These are phyloP conservation scores for Pezicula neosporulosa DNA, from an alignment of 2,329 filamentous ascomycete species.

Conservation along the genomic window DNA sequence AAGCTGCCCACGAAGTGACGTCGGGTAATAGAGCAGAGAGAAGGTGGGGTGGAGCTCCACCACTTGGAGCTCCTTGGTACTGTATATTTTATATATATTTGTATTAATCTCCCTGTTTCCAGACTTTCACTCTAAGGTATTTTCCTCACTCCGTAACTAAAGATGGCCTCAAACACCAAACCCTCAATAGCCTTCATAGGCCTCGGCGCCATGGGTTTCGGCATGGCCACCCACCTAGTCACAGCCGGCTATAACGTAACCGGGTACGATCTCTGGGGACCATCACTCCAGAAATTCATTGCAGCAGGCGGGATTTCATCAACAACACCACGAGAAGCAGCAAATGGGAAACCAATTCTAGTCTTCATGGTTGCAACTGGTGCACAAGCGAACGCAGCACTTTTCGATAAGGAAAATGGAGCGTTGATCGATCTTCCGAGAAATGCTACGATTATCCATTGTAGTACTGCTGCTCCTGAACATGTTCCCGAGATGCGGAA, in stretches of 20 bases:
- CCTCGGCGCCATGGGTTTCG: slow-evolving; percentile 79
- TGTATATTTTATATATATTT: too few relatives aligned
- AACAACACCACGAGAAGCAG: slow-evolving; percentile 57
- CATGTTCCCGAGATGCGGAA: slow-evolving; percentile 59
- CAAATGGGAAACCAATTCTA: slow-evolving; percentile 55
- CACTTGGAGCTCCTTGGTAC: too few relatives aligned
- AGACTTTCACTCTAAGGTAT: too few relatives aligned
- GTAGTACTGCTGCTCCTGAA: slow-evolving; percentile 66
- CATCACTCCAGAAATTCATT: slow-evolving; percentile 63
- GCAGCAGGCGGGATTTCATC: slow-evolving; percentile 58
- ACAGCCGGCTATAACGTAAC: slow-evolving; percentile 63
- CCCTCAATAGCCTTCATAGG: slow-evolving; percentile 36
- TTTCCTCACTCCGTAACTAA: background rate
- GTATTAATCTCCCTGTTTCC: too few relatives aligned
- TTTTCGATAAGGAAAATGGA: slow-evolving; percentile 56
- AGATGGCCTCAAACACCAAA: slow-evolving; percentile 3
- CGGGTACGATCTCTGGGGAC: slow-evolving; percentile 68
- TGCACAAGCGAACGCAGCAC: slow-evolving; percentile 61
- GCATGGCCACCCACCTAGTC: slow-evolving; percentile 74
- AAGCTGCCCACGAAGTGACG: too few relatives aligned
- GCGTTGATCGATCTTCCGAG: slow-evolving; percentile 47
- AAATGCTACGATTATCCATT: slow-evolving; percentile 57
- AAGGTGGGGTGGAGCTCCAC: too few relatives aligned
- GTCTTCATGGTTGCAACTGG: slow-evolving; percentile 76
- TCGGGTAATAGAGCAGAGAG: too few relatives aligned